Conservation (phyloP, 108 stramenopile genomes). For the Phaeodactylum tricornutum region DNA sequence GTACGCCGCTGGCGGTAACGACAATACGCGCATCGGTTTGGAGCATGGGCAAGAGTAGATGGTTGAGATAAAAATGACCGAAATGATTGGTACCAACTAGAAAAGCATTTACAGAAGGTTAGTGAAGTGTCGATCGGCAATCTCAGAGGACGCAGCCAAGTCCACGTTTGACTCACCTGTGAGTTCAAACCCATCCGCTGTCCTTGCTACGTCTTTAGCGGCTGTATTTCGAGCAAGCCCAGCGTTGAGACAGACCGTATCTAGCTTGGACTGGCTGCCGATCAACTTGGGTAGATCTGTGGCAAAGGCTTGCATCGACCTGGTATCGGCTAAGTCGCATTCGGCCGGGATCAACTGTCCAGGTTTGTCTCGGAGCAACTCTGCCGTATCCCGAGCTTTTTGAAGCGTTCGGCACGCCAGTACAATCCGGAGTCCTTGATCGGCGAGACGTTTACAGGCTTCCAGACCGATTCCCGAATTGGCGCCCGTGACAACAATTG, state of each 20-base stretch:
- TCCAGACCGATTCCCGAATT: conserved; percentile 78
- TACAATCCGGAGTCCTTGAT: conserved; percentile 46
- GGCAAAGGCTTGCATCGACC: conserved; percentile 46
- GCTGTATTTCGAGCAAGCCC: conserved; percentile 63
- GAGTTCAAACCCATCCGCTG: conserved; percentile 65
- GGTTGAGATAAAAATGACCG: conserved; percentile 92
- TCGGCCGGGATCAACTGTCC: conserved; percentile 52
- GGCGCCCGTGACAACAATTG: conserved; percentile 37
- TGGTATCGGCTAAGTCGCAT: conserved; percentile 64
- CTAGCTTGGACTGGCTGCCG: conserved; percentile 20
- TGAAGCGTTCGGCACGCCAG: conserved; percentile 58
- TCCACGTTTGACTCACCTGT: conserved; percentile 19
- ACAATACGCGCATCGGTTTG: conserved; percentile 44
- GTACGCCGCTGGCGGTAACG: conserved; percentile 75
- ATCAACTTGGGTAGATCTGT: conserved; percentile 16
- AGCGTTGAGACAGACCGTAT: conserved; percentile 78
- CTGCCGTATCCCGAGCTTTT: conserved; percentile 50
- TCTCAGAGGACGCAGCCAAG: background rate
- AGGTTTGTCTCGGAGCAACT: conserved; percentile 16
- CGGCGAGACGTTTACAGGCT: conserved; percentile 51
- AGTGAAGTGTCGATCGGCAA: background rate
- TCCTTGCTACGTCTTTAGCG: conserved; percentile 55
- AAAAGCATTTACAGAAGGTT: conserved; percentile 11
- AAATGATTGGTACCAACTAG: conserved; percentile 90
- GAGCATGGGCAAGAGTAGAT: conserved; percentile 47